These are phyloP conservation scores for Achaetomiella virescens DNA, from an alignment of 495 filamentous ascomycete species.

Conservation along the genomic window DNA sequence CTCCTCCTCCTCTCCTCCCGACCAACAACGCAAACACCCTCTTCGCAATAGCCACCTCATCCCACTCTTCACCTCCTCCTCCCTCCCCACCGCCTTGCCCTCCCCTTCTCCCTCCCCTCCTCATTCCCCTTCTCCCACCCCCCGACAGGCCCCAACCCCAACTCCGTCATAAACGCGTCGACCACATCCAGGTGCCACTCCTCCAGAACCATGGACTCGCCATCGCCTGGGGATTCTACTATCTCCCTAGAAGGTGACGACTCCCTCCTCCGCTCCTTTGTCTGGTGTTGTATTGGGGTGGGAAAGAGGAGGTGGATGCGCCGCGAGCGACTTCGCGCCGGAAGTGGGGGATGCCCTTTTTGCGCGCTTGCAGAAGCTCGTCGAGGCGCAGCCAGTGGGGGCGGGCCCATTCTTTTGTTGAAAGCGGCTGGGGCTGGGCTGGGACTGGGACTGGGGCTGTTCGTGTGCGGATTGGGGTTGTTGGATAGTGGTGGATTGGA, in stretches of 20 bases:
- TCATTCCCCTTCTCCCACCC: neutral
- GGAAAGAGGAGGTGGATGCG: neutral
- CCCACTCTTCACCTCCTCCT: constrained; percentile 30
- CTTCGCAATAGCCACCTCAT: constrained; percentile 39
- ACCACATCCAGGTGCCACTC: constrained; percentile 50
- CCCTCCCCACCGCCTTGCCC: neutral
- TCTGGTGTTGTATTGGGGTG: neutral
- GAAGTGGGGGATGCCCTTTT: constrained; percentile 23
- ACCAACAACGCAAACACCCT: constrained; percentile 46
- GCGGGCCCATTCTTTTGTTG: constrained; percentile 34
- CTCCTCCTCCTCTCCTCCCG: constrained; percentile 38
- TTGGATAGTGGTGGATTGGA: neutral
- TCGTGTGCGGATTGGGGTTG: neutral
- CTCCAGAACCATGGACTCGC: constrained; percentile 36
- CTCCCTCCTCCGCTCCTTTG: neutral
- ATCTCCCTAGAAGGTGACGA: constrained; percentile 28
- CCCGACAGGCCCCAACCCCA: constrained; percentile 17
- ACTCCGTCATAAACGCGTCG: constrained; percentile 37
- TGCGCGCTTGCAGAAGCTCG: constrained; percentile 30
- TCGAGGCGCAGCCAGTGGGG: constrained; percentile 39
- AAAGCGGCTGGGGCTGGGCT: constrained; percentile 16
- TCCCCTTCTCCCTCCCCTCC: neutral
- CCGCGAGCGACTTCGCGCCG: constrained; percentile 14
- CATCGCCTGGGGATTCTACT: constrained; percentile 29
- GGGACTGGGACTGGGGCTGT: constrained; percentile 2